A percentile compares a stretch with the other conserved stretches of the same genome.
These are phyloP conservation scores for Talaromyces sp. DNA, from an alignment of 2,329 filamentous ascomycete genomes.

Conservation along the genomic window DNA sequence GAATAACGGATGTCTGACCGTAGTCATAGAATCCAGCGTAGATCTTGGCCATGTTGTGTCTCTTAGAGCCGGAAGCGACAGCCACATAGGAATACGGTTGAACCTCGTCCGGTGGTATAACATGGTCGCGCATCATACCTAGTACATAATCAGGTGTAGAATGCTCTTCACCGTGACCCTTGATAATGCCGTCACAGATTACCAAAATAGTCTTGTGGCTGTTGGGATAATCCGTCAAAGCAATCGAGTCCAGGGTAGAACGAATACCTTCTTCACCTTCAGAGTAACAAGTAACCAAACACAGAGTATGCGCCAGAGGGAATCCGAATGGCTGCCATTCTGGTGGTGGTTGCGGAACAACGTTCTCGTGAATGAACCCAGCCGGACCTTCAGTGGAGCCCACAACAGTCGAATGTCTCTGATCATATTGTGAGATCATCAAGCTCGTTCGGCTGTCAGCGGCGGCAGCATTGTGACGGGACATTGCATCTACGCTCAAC, in stretches of 20 bases:
- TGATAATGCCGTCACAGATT: slow-evolving; percentile 96
- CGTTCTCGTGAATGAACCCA: slow-evolving; percentile 93
- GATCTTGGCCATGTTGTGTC: slow-evolving; percentile 99
- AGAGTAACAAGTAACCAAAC: slow-evolving; percentile 92
- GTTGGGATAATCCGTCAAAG: slow-evolving; percentile 97
- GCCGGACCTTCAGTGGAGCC: slow-evolving; percentile 72
- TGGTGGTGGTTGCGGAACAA: slow-evolving; percentile 90
- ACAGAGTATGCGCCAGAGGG: slow-evolving; percentile 87
- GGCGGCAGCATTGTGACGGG: slow-evolving; percentile 32
- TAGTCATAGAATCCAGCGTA: slow-evolving; percentile 99
- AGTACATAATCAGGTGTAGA: slow-evolving; percentile 88
- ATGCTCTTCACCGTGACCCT: slow-evolving; percentile 80
- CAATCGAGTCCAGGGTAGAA: slow-evolving; percentile 91
- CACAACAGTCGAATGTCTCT: slow-evolving; percentile 51
- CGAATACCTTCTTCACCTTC: slow-evolving; percentile 90
- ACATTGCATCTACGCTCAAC: slow-evolving; percentile 42
- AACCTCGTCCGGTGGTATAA: slow-evolving; percentile 73
- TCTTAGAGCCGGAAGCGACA: slow-evolving; percentile 89
- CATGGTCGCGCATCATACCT: slow-evolving; percentile 90
- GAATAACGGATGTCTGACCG: slow-evolving; percentile 71
- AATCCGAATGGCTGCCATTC: slow-evolving; percentile 98
- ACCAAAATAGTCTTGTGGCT: slow-evolving; percentile 97
- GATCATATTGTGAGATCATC: slow-evolving; percentile 51
- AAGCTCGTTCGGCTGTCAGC: slow-evolving; percentile 53
- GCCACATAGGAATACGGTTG: slow-evolving; percentile 92